A percentile compares a stretch with the other conserved stretches of the same genome.
Conservation (phyloP, 2,329 filamentous ascomycete genomes). For the Trichothecium sympodiale region DNA sequence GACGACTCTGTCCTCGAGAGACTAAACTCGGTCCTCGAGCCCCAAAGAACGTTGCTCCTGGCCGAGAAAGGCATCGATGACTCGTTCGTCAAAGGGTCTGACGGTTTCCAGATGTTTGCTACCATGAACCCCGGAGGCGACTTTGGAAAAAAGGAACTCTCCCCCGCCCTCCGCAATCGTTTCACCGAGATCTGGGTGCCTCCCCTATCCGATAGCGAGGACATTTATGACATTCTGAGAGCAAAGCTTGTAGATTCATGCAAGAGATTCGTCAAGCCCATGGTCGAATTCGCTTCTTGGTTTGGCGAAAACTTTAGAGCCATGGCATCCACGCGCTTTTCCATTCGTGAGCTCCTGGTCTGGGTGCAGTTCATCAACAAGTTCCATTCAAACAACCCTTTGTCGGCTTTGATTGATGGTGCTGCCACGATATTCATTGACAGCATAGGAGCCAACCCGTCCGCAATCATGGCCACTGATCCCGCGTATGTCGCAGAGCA, state of each 20-base stretch:
- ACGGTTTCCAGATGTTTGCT: constrained; percentile 89
- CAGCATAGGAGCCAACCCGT: constrained; percentile 88
- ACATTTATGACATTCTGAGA: constrained; percentile 77
- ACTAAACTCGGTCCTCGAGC: constrained; percentile 91
- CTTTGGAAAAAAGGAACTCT: constrained; percentile 95
- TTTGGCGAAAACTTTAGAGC: constrained; percentile 77
- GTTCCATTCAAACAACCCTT: constrained; percentile 33
- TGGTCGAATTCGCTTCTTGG: constrained; percentile 87
- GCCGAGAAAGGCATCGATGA: constrained; percentile 88
- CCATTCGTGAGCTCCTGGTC: constrained; percentile 81
- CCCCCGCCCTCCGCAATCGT: constrained; percentile 85
- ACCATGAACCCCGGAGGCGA: constrained; percentile 99
- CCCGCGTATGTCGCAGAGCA: constrained; percentile 59
- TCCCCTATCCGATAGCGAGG: constrained; percentile 69
- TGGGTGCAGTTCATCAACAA: constrained; percentile 91
- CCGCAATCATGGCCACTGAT: constrained; percentile 68
- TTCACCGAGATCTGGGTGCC: constrained; percentile 99
- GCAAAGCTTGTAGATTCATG: constrained; percentile 55
- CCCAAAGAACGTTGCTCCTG: constrained; percentile 72
- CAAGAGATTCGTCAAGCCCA: constrained; percentile 48
- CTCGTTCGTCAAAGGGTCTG: constrained; percentile 62
- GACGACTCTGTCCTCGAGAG: constrained; percentile 96
- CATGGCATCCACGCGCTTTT: constrained; percentile 65
- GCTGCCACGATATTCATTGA: constrained; percentile 95
- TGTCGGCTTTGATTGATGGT: constrained; percentile 58